Evolutionary conservation across 345 rosid species (phyloP).

Genomic region (Schrenkiella parvula): DNA sequence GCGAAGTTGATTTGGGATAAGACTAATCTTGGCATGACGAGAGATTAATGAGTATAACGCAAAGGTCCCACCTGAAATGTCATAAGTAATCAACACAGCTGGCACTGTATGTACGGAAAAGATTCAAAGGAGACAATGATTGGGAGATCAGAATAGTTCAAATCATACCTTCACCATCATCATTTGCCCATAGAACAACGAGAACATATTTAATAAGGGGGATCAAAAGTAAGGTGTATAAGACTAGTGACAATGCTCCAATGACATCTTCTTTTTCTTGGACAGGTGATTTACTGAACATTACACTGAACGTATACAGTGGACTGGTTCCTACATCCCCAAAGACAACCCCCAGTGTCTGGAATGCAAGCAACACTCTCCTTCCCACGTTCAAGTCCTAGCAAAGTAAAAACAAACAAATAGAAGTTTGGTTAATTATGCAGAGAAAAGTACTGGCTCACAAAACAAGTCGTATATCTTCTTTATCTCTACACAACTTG

Average conservation of each 20-base stretch:
- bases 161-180: conserved; percentile 91
- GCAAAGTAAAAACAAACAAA: conserved; percentile 13
- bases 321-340: conserved; percentile 99
- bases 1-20: conserved; percentile 94
- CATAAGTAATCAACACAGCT: neutral
- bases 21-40: conserved; percentile 95
- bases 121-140: neutral
- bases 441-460: neutral
- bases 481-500: neutral
- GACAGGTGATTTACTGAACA: conserved; percentile 87
- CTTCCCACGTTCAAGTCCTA: conserved; percentile 80
- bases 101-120: neutral
- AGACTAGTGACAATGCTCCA: conserved; percentile 89
- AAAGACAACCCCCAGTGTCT: conserved; percentile 93
- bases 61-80: conserved; percentile 84
- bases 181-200: conserved; percentile 97
- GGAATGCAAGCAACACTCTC: conserved; percentile 78
- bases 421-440: neutral
- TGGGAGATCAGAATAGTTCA: conserved; percentile 3
- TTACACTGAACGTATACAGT: conserved; percentile 86
- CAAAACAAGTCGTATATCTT: neutral
- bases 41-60: conserved; percentile 95
- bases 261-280: conserved; percentile 76
- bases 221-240: conserved; percentile 84
- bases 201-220: conserved; percentile 90